Percentiles rank a stretch among this genome's conserved stretches.
Conservation (phyloP, 176 grass and related monocot species). For the Microstegium vimineum region DNA sequence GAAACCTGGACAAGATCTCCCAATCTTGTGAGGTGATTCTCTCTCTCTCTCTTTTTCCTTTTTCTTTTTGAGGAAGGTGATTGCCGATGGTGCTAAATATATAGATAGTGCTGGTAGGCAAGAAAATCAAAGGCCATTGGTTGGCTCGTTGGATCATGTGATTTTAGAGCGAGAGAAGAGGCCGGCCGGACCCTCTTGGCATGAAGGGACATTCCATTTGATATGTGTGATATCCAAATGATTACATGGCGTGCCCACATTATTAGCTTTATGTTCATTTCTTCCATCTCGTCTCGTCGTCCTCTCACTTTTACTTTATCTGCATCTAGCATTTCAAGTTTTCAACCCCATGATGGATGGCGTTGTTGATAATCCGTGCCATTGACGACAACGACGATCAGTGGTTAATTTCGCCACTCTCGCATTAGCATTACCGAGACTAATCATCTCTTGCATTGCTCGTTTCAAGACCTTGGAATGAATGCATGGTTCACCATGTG, state of each 20-base stretch:
- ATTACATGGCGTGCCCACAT: slow-evolving; percentile 31
- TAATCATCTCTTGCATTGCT: slow-evolving; percentile 25
- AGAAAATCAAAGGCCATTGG: slow-evolving; percentile 15
- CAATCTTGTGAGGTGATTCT: slow-evolving; percentile 21
- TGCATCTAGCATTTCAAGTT: slow-evolving; percentile 4
- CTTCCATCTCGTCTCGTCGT: slow-evolving; percentile 4
- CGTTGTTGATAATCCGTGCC: slow-evolving; percentile 24
- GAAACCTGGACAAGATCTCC: slow-evolving; percentile 16
- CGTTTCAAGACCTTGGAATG: slow-evolving; percentile 22
- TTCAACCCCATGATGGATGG: slow-evolving; percentile 30
- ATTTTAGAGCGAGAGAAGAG: not conserved
- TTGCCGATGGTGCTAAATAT: not conserved
- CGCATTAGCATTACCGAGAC: slow-evolving; percentile 40
- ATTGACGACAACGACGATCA: not conserved
- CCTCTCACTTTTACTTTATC: not conserved
- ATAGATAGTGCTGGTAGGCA: not conserved
- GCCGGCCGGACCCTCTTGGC: not conserved
- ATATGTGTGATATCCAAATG: slow-evolving; percentile 41
- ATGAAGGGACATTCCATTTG: slow-evolving; percentile 23
- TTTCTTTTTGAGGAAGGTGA: not conserved
- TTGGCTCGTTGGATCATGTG: slow-evolving; percentile 26
- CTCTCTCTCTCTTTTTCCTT: not conserved
- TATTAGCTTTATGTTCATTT: slow-evolving; percentile 3
- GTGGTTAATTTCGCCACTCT: not conserved
- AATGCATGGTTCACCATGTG: slow-evolving; percentile 34